A percentile compares a stretch with the other conserved stretches of the same genome.
Evolutionary conservation across 2,329 filamentous ascomycete genomes (phyloP).

Genomic region (Trichothecium sympodiale): DNA sequence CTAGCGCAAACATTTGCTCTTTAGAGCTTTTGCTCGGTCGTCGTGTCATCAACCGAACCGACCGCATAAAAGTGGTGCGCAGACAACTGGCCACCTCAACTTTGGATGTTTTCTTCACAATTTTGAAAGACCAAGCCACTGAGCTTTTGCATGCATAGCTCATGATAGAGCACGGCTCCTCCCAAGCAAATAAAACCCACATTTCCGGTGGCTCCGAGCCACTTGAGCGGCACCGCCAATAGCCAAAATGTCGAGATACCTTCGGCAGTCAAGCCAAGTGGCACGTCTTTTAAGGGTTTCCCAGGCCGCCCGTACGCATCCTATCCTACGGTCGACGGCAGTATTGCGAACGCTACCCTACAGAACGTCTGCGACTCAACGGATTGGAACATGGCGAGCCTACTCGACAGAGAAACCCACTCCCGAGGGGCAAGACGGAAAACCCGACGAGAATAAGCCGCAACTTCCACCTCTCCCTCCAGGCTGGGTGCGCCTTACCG

Average conservation of each 20-base stretch:
- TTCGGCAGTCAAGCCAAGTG: slow-evolving; percentile 56
- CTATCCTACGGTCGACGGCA: slow-evolving; percentile 25
- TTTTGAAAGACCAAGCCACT: slow-evolving; percentile 5
- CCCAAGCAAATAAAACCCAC: slow-evolving; percentile 8
- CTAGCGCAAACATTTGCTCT: no score
- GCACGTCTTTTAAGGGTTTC: slow-evolving; percentile 49
- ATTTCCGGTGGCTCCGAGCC: slow-evolving; percentile 21
- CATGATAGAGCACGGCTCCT: slow-evolving; percentile 20
- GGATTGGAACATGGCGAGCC: slow-evolving; percentile 20
- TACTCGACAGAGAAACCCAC: slow-evolving; percentile 21
- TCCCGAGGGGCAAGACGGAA: slow-evolving; percentile 9
- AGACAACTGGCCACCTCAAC: not conserved
- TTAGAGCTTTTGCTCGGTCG: no score
- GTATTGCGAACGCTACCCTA: slow-evolving; percentile 20
- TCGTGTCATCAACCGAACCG: no score
- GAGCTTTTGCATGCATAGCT: slow-evolving; percentile 11
- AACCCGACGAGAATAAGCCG: slow-evolving; percentile 2
- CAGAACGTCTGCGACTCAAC: slow-evolving; percentile 23
- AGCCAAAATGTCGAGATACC: slow-evolving; percentile 50
- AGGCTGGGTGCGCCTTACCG: slow-evolving; percentile 34
- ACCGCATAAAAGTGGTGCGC: no score
- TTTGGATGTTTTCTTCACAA: slow-evolving; percentile 5
- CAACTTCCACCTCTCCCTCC: slow-evolving; percentile 22
- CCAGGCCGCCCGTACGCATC: slow-evolving; percentile 38
- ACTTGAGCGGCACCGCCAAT: slow-evolving; percentile 15